Evolutionary conservation across 495 filamentous ascomycete genomes (phyloP), one percentile per base, ranked within the genome.

Genomic region (Xylaria palmicola): DNA sequence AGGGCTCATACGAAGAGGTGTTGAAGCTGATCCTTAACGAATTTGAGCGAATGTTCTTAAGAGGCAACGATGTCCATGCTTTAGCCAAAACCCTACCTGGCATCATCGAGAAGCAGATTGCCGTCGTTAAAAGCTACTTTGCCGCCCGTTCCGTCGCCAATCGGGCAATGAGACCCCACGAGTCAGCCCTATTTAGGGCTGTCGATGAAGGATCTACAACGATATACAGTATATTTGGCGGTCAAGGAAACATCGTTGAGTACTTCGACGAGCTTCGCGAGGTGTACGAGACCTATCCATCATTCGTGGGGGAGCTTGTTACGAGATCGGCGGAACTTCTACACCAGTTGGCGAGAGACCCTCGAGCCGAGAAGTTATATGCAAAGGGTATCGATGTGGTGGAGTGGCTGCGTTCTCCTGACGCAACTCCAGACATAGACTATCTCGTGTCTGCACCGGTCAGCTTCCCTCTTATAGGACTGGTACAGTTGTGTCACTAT

Each of bases 191-290:
- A 24, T 86, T 97, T 70, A 86, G 95, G 19, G 92, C 92, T 20
- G 92, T 91, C 4, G 86, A 85, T 3, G 93, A 97, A 43, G 85
- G 83, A 39, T 81, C 82, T 34, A 93, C 91, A 6, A 85, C 79
- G 56, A 80, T 98, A 41, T 98, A 96, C 79, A 90, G 86, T 50
- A 90, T 99, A 59, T 97, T 97, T 63, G 95, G 95, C 45, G 95
- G 95, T n/a, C 95, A 99, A 72, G 95, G 95, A 55, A 99, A 98
- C 73, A 97, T 98, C 60, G 92, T 98, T 73, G 95, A 98, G 74
- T 99, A 98, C 76, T 99, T 98, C 70, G 93, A 97, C 56, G 95
- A 99, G 76, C 83, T 99, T 40, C 86, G 93, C 37, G 88, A 93
- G 73, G 81, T 98, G 32, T 95, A 93, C 79, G 84, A 81, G 47